These are phyloP conservation scores for Boechera divaricarpa DNA, from an alignment of 345 rosid species.

Conservation along the genomic window DNA sequence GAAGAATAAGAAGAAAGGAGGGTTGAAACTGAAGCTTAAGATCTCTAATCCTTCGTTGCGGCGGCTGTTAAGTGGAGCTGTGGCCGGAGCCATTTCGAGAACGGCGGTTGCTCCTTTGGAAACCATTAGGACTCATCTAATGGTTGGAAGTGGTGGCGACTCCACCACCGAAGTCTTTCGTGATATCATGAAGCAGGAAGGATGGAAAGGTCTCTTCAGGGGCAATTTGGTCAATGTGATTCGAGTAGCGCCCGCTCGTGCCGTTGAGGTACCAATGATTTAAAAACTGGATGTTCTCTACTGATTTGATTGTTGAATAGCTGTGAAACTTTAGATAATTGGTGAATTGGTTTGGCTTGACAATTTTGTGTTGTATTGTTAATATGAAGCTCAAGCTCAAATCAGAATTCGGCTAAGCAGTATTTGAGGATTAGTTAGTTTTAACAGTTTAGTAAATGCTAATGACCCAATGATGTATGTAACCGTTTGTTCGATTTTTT, in stretches of 20 bases:
- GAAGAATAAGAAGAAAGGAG: constrained; percentile 51
- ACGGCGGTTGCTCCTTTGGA: constrained; percentile 95
- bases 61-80: constrained; percentile 83
- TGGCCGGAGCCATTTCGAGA: constrained; percentile 90
- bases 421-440: background rate
- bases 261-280: constrained; percentile 73
- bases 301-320: background rate
- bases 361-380: background rate
- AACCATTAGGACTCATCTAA: constrained; percentile 92
- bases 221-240: constrained; percentile 94
- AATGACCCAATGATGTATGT: too few relatives aligned
- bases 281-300: background rate
- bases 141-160: constrained; percentile 95
- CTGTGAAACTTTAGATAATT: background rate
- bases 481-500: too few relatives aligned
- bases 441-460: background rate
- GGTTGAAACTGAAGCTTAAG: constrained; percentile 72
- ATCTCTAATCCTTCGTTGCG: constrained; percentile 78
- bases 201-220: constrained; percentile 92
- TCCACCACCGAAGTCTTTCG: constrained; percentile 70
- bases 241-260: constrained; percentile 95
- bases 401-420: background rate
- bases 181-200: constrained; percentile 81
- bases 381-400: background rate
- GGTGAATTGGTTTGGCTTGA: background rate